These are phyloP conservation scores for Didymella exigua DNA, from an alignment of 2,329 filamentous ascomycete genomes.

Conservation along the genomic window DNA sequence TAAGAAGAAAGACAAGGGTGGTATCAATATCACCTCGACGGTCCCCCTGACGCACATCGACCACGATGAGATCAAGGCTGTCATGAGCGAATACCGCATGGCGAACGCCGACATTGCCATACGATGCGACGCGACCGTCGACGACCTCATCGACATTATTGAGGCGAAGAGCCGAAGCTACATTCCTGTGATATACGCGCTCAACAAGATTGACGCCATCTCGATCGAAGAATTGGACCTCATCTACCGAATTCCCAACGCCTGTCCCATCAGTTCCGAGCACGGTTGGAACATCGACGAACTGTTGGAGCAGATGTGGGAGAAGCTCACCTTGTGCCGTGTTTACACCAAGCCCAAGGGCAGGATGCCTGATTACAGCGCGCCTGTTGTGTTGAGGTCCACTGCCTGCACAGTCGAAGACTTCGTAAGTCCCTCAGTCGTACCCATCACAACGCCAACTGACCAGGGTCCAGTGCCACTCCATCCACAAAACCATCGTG, in stretches of 20 bases:
- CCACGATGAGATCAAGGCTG: constrained; percentile 94
- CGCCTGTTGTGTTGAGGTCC: constrained; percentile 86
- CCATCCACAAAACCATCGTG: constrained; percentile 93
- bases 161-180: constrained; percentile 95
- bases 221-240: constrained; percentile 97
- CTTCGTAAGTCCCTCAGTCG: constrained; percentile 70
- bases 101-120: constrained; percentile 97
- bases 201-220: constrained; percentile 99
- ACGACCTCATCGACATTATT: constrained; percentile 94
- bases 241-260: constrained; percentile 94
- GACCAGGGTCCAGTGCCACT: constrained; percentile 74
- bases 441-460: constrained; percentile 36
- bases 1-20: constrained; percentile 99
- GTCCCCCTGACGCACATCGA: constrained; percentile 91
- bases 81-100: constrained; percentile 97
- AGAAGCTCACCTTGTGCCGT: constrained; percentile 86
- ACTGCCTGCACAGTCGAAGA: constrained; percentile 90
- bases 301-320: constrained; percentile 97
- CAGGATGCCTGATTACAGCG: constrained; percentile 86
- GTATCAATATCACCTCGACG: constrained; percentile 94
- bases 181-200: constrained; percentile 97
- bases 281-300: constrained; percentile 97
- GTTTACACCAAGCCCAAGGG: constrained; percentile 99
- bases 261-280: constrained; percentile 95
- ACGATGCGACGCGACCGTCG: constrained; percentile 94